Base-by-base conservation (phyloP, 768 basidiomycete genomes). In the Leucocoprinus birnbaumii region DNA sequence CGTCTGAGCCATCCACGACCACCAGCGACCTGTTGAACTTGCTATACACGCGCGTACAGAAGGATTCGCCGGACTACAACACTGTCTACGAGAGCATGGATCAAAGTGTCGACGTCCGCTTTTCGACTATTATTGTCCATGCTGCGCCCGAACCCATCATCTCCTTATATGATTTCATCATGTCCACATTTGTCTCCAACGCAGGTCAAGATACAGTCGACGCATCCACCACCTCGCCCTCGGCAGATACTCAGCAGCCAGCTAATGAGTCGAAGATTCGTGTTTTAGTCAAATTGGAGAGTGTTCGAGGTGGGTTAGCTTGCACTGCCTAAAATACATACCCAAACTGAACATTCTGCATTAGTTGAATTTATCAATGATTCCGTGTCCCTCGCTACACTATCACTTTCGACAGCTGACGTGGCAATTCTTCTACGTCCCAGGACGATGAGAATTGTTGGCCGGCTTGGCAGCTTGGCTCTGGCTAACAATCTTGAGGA, bases 121-220 rank as follows among this genome's bases (percentile, higher is more conserved):
- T 98, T 37, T 95, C 96, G 3, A 97, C 96, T 0, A 85, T 99
- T 66, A 80, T 95, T 50, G 86, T 98, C 69, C 84, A 85, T 53
- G 85, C 89, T 2, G 88, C 89, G 7, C 94, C 97, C 0, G 92
- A 94, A 64, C 94, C 96, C 11, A 86, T 98, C 41, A 73, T 99
- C 35, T 80, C 88, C 1, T 70, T 98, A 19, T 98, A 98, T 70
- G 94, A 98, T 71, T 98, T 96, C 73, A 83, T 99, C 69, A 95
- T 99, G 88, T 88, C 90, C 2, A 98, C 97, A 0, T 99, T 99
- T 69, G 90, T 93, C 9, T 83, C 88, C 8, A 42, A 52, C 1
- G 35, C 24, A 18, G 27, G 40, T 18, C 51, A 35, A 21, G 3
- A 40, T 31, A 34, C 53, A 21, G 24, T 43, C 43, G 41, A 41